Evolutionary conservation across 345 rosid genomes (phyloP).

Genomic region (Nephelium lappaceum): DNA sequence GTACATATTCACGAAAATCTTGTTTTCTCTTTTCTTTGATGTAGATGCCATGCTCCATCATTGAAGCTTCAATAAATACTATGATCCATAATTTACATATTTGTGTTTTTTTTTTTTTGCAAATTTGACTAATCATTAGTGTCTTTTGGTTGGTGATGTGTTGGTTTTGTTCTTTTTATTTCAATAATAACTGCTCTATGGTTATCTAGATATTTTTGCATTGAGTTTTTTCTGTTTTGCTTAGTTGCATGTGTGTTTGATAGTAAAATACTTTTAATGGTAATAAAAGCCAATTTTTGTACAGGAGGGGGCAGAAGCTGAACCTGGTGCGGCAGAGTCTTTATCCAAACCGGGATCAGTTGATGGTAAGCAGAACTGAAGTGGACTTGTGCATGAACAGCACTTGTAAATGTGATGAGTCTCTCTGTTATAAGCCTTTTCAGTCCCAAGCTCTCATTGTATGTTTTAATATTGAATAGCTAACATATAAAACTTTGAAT

Average conservation of each 20-base stretch:
- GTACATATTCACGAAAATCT: not conserved
- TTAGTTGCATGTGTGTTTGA: slow-evolving; percentile 2
- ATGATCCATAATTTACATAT: not conserved
- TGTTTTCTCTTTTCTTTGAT: not conserved
- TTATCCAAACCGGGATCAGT: slow-evolving; percentile 23
- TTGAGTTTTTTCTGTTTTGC: not conserved
- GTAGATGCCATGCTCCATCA: not conserved
- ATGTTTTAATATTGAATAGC: not conserved
- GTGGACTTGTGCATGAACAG: not conserved
- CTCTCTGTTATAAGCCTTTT: not conserved
- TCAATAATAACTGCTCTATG: not conserved
- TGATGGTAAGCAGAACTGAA: slow-evolving; percentile 34
- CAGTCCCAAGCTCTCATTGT: not conserved
- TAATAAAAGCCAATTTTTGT: not conserved
- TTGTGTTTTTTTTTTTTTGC: not conserved
- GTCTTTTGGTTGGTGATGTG: not conserved
- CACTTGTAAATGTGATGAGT: not conserved
- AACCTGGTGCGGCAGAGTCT: slow-evolving; percentile 17
- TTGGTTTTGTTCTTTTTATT: not conserved
- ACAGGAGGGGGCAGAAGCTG: slow-evolving; percentile 37
- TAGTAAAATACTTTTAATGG: not conserved
- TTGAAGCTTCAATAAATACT: not conserved
- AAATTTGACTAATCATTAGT: too few relatives aligned
- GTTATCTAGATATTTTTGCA: not conserved
- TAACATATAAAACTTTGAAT: not conserved